Conservation (phyloP, 2,329 filamentous ascomycete species). For the Trichoderma atrobrunneum region DNA sequence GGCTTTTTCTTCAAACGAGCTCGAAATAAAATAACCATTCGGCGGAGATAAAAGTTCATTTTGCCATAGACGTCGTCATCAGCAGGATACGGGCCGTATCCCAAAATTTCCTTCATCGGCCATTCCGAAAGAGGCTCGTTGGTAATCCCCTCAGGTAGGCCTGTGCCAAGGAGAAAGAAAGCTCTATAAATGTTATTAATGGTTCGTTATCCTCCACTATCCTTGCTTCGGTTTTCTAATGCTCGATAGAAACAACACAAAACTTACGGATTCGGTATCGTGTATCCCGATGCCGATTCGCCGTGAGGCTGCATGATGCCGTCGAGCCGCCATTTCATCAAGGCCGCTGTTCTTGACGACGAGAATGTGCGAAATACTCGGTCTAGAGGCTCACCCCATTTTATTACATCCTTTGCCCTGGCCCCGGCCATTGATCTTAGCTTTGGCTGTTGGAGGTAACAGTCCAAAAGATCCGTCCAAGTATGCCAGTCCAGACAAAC, state of each 20-base stretch:
- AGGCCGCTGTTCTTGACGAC: constrained; percentile 19
- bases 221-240: no score
- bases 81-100: constrained; percentile 20
- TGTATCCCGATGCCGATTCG: constrained; percentile 22
- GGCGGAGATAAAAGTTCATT: constrained; percentile 29
- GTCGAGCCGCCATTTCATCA: constrained; percentile 25
- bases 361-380: constrained; percentile 22
- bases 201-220: not conserved
- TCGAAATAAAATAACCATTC: constrained; percentile 26
- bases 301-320: constrained; percentile 28
- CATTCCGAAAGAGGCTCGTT: constrained; percentile 30
- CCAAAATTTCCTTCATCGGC: constrained; percentile 27
- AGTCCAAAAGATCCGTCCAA: not conserved
- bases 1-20: not conserved
- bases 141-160: constrained; percentile 14
- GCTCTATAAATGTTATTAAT: constrained; percentile 19
- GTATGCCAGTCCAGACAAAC: not conserved
- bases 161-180: constrained; percentile 10
- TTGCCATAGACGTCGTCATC: constrained; percentile 31
- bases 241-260: no score
- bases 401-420: constrained; percentile 19
- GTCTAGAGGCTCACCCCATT: constrained; percentile 7
- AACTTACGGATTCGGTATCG: constrained; percentile 26
- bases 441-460: not conserved
- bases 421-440: not conserved